A percentile compares a stretch with the other conserved stretches of the same genome.
phyloP scores from a whole-genome alignment of 208 protist genomes.

The Acanthamoeba castellanii region DNA sequence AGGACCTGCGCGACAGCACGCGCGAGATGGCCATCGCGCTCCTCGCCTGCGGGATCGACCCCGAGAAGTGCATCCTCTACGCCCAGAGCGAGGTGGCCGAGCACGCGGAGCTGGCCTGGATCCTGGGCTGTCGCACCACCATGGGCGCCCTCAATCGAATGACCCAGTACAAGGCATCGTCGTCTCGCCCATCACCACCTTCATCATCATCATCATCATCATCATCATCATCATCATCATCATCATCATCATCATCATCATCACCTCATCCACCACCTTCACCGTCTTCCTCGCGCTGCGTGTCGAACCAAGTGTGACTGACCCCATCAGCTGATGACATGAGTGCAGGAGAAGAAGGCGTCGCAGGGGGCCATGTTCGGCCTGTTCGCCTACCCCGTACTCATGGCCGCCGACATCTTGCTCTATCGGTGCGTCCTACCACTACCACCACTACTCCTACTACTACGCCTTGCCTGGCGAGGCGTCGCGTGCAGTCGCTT shows the following conservation, averaged over 20 bases:
- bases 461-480: neutral
- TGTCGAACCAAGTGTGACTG: no score
- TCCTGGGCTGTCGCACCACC: conserved; percentile 81
- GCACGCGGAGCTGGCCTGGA: conserved; percentile 85
- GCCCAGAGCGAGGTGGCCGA: conserved; percentile 82
- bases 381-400: conserved; percentile 85
- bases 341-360: conserved; percentile 74
- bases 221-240: no score
- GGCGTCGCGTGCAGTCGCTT: no score
- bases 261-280: neutral
- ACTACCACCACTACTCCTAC: neutral
- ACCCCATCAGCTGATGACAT: no score
- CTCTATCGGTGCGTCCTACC: conserved; percentile 74
- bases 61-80: conserved; percentile 83
- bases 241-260: neutral
- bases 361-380: conserved; percentile 73
- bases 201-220: neutral
- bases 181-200: no score
- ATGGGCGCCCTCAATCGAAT: conserved; percentile 80
- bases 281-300: neutral
- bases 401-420: conserved; percentile 89
- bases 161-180: conserved; percentile 82
- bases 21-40: conserved; percentile 78
- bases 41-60: conserved; percentile 87
- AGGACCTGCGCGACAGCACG: conserved; percentile 7